Evolutionary conservation across 805 yeast species (phyloP).

Genomic region (Zygotorulaspora chibaensis): DNA sequence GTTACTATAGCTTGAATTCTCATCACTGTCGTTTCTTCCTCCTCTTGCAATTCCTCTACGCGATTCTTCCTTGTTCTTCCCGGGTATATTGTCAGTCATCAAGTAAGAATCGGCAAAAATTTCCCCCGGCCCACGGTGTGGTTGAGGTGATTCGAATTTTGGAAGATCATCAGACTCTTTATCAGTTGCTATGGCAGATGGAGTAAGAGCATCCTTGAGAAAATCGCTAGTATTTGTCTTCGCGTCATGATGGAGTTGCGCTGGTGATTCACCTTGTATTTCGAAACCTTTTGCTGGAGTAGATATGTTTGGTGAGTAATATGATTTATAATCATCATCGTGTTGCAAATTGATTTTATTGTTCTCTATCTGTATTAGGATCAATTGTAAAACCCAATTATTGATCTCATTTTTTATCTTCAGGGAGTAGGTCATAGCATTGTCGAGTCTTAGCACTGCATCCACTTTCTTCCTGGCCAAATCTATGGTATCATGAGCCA

Average conservation of each 20-base stretch:
- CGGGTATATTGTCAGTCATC: conserved; percentile 41
- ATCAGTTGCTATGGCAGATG: not conserved
- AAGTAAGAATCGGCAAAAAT: conserved; percentile 42
- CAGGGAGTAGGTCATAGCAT: conserved; percentile 69
- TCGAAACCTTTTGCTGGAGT: not conserved
- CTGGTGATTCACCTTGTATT: conserved; percentile 1
- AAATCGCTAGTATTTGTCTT: not conserved
- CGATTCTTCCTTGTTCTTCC: conserved; percentile 12
- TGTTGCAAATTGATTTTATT: conserved; percentile 29
- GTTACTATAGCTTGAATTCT: conserved; percentile 4
- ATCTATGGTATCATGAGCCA: conserved; percentile 63
- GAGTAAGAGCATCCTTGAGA: not conserved
- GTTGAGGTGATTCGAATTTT: conserved; percentile 26
- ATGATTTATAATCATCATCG: not conserved
- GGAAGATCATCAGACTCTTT: not conserved
- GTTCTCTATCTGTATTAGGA: conserved; percentile 57
- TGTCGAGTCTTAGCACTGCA: conserved; percentile 63
- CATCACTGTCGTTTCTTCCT: conserved; percentile 9
- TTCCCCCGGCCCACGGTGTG: conserved; percentile 22
- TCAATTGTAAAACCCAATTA: conserved; percentile 55
- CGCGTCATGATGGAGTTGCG: not conserved
- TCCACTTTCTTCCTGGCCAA: conserved; percentile 64
- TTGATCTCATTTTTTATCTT: conserved; percentile 78
- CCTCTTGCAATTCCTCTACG: conserved; percentile 1
- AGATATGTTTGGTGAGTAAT: not conserved